phyloP scores from a whole-genome alignment of 1,284 basidiomycete genomes.

The Ustilago cynodontis region DNA sequence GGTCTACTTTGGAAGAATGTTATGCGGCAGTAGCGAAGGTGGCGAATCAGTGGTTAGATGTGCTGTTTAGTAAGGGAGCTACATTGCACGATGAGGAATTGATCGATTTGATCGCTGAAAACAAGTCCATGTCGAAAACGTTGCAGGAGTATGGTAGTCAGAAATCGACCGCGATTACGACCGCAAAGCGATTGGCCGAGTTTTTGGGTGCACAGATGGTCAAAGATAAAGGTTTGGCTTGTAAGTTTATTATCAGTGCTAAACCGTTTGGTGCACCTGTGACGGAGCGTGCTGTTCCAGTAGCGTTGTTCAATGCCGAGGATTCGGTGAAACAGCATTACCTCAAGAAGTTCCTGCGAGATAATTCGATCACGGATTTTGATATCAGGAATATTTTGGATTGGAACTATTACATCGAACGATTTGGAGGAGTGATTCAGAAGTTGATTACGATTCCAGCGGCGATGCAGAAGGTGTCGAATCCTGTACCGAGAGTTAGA shows the following conservation, averaged over 20 bases:
- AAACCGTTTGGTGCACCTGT: constrained; percentile 94
- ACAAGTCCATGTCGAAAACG: constrained; percentile 97
- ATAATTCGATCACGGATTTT: constrained; percentile 87
- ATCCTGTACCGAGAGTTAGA: constrained; percentile 93
- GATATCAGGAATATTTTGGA: constrained; percentile 95
- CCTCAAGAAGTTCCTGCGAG: constrained; percentile 95
- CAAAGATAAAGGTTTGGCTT: constrained; percentile 98
- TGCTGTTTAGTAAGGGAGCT: constrained; percentile 87
- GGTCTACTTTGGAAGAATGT: constrained; percentile 91
- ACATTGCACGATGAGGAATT: constrained; percentile 90
- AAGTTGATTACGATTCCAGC: constrained; percentile 99
- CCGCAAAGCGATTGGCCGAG: constrained; percentile 92
- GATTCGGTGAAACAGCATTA: constrained; percentile 88
- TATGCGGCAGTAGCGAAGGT: constrained; percentile 93
- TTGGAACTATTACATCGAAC: constrained; percentile 99
- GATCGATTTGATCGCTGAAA: constrained; percentile 97
- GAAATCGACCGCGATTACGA: constrained; percentile 98
- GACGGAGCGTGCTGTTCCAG: constrained; percentile 94
- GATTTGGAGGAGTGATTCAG: constrained; percentile 96
- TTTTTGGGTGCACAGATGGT: constrained; percentile 99
- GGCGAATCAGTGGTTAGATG: constrained; percentile 97
- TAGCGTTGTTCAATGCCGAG: constrained; percentile 99
- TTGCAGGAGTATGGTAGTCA: constrained; percentile 94
- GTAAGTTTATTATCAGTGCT: constrained; percentile 98
- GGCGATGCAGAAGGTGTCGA: constrained; percentile 95